phyloP scores from a whole-genome alignment of 495 filamentous ascomycete genomes.

The Lasiosphaeria ovina region DNA sequence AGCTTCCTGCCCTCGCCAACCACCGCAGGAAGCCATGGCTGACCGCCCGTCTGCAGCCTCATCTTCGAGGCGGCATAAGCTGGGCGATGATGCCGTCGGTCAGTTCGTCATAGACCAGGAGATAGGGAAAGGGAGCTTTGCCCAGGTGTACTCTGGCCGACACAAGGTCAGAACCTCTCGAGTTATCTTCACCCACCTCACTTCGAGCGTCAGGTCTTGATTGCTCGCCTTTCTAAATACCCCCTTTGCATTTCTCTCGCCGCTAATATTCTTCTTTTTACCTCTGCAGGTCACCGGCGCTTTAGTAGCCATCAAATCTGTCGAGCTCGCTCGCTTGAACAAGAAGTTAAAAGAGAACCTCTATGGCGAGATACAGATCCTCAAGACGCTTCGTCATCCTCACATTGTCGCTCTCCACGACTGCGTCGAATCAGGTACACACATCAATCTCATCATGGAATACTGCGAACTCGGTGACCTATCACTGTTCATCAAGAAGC shows the following conservation, averaged over 20 bases:
- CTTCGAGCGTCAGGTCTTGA: too few species aligned
- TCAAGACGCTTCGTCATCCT: conserved; percentile 87
- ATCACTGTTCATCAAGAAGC: conserved; percentile 90
- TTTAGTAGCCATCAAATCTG: conserved; percentile 92
- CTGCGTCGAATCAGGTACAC: conserved; percentile 77
- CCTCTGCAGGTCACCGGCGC: conserved; percentile 53
- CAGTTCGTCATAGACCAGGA: conserved; percentile 74
- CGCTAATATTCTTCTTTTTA: conserved; percentile 40
- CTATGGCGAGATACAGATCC: conserved; percentile 88
- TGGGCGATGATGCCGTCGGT: conserved; percentile 66
- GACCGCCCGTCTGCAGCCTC: conserved; percentile 34
- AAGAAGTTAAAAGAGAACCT: conserved; percentile 96
- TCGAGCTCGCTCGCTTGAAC: conserved; percentile 84
- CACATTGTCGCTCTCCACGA: conserved; percentile 96
- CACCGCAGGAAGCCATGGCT: conserved; percentile 48
- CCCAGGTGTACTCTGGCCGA: conserved; percentile 82
- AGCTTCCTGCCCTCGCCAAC: conserved; percentile 45
- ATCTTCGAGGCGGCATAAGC: conserved; percentile 37
- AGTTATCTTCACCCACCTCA: not conserved
- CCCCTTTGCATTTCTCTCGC: not conserved
- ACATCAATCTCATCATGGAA: conserved; percentile 98
- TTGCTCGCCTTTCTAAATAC: too few species aligned
- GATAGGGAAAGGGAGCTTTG: conserved; percentile 95
- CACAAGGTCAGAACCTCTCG: conserved; percentile 63
- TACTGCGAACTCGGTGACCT: conserved; percentile 94